A percentile compares a stretch with the other conserved stretches of the same genome.
Evolutionary conservation across 306 rosid genomes (phyloP).

Genomic region (Dryas octopetala): DNA sequence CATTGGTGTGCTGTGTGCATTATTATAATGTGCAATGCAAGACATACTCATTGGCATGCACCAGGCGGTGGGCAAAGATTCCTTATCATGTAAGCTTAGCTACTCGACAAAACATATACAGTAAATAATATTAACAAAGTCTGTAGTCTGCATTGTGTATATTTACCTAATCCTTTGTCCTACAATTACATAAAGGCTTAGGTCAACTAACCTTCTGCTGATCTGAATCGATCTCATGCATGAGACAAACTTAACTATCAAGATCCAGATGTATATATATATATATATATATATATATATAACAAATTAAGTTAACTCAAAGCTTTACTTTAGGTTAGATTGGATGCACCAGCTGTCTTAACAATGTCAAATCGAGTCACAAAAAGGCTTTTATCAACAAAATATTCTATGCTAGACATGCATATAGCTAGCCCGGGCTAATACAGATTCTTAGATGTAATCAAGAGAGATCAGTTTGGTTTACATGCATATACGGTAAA

Average conservation of each 20-base stretch:
- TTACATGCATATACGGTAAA: too few relatives aligned
- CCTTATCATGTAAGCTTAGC: constrained; percentile 21
- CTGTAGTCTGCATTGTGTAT: not conserved
- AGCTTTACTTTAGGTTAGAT: too few relatives aligned
- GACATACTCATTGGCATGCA: constrained; percentile 17
- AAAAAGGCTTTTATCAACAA: too few relatives aligned
- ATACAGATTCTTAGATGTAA: too few relatives aligned
- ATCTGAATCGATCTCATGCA: constrained; percentile 5
- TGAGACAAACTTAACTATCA: constrained; percentile 10
- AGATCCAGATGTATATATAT: not conserved
- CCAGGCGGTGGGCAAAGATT: constrained; percentile 41
- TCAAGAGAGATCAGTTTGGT: too few relatives aligned
- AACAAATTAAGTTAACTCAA: not conserved
- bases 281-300: not conserved
- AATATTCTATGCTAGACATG: too few relatives aligned
- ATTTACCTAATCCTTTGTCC: constrained; percentile 32
- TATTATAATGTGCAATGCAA: not conserved
- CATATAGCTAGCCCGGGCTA: too few relatives aligned
- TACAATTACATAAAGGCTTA: constrained; percentile 32
- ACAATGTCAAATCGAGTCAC: too few relatives aligned
- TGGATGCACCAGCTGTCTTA: too few relatives aligned
- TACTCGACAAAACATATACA: constrained; percentile 12
- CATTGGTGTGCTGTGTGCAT: too few relatives aligned
- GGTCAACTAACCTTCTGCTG: constrained; percentile 45
- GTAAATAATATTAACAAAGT: not conserved